These are phyloP conservation scores for Fraxinus latifolia DNA, from an alignment of 305 asterid genomes.

Conservation along the genomic window DNA sequence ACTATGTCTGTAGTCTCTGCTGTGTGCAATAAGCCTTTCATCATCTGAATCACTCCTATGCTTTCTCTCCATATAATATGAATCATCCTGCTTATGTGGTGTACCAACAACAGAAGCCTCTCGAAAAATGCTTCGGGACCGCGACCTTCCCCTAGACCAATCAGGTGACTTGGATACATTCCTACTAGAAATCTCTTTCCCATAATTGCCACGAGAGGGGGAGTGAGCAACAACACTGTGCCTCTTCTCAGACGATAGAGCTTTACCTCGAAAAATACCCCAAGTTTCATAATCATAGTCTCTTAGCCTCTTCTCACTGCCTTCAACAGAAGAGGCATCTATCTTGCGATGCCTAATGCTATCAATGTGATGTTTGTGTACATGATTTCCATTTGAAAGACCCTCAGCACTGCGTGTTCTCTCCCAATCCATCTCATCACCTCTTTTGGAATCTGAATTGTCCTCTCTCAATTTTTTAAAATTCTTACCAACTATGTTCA, in stretches of 20 bases:
- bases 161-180: constrained; percentile 57
- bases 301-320: constrained; percentile 21
- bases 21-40: constrained; percentile 37
- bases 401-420: constrained; percentile 26
- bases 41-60: constrained; percentile 47
- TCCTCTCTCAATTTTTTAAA: constrained; percentile 29
- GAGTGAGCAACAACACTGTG: constrained; percentile 26
- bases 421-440: constrained; percentile 33
- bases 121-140: constrained; percentile 50
- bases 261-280: constrained; percentile 28
- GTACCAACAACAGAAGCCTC: constrained; percentile 41
- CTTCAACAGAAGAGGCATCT: constrained; percentile 15
- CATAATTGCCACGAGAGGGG: constrained; percentile 36
- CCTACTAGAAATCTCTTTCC: constrained; percentile 35
- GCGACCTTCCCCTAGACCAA: constrained; percentile 56
- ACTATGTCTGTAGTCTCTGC: constrained; percentile 37
- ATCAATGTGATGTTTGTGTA: constrained; percentile 23
- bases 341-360: constrained; percentile 12
- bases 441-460: constrained; percentile 34
- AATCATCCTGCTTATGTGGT: constrained; percentile 29
- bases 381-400: constrained; percentile 39
- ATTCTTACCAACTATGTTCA: constrained; percentile 27
- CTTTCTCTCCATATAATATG: constrained; percentile 32
- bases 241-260: constrained; percentile 40
- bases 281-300: constrained; percentile 35